A percentile compares a stretch with the other conserved stretches of the same genome.
These are phyloP conservation scores for Septoria linicola DNA, from an alignment of 2,329 filamentous ascomycete genomes.

Conservation along the genomic window DNA sequence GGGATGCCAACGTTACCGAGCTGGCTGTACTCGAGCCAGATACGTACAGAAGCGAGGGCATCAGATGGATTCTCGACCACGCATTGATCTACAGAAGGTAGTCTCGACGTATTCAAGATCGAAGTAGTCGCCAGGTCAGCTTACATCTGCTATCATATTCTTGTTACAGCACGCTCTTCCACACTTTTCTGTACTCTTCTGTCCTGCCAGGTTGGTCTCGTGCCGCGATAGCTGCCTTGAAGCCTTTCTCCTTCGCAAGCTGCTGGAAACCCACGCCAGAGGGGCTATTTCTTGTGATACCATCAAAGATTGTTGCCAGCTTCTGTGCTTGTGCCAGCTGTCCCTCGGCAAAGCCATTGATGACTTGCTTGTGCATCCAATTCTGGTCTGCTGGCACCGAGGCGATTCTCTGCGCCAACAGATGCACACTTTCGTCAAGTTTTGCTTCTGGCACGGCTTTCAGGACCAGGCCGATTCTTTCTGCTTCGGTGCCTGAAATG, in stretches of 20 bases:
- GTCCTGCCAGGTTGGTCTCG: slow-evolving; percentile 18
- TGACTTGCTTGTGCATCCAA: slow-evolving; percentile 23
- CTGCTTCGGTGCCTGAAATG: too few species aligned
- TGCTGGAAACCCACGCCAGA: slow-evolving; percentile 14
- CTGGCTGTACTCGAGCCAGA: slow-evolving; percentile 43
- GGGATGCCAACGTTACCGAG: slow-evolving; percentile 45
- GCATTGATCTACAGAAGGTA: slow-evolving; percentile 25
- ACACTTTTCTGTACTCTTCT: slow-evolving; percentile 17
- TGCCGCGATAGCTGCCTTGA: slow-evolving; percentile 15
- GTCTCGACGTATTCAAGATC: too few species aligned
- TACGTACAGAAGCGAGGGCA: slow-evolving; percentile 47
- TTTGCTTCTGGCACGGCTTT: too few species aligned
- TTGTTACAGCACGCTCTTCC: too few species aligned
- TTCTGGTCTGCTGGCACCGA: too few species aligned
- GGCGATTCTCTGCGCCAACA: too few species aligned
- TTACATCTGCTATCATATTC: too few species aligned
- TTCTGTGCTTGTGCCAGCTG: slow-evolving; percentile 17
- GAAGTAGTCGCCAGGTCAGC: too few species aligned
- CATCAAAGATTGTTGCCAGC: slow-evolving; percentile 20
- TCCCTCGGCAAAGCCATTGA: slow-evolving; percentile 19
- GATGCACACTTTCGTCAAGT: too few species aligned
- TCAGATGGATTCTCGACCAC: slow-evolving; percentile 43
- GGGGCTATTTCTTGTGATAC: slow-evolving; percentile 14
- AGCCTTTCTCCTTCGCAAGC: slow-evolving; percentile 8
- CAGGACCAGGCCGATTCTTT: too few species aligned